Conservation (phyloP, 169 alveolate genomes). For the Theileria annulata region DNA sequence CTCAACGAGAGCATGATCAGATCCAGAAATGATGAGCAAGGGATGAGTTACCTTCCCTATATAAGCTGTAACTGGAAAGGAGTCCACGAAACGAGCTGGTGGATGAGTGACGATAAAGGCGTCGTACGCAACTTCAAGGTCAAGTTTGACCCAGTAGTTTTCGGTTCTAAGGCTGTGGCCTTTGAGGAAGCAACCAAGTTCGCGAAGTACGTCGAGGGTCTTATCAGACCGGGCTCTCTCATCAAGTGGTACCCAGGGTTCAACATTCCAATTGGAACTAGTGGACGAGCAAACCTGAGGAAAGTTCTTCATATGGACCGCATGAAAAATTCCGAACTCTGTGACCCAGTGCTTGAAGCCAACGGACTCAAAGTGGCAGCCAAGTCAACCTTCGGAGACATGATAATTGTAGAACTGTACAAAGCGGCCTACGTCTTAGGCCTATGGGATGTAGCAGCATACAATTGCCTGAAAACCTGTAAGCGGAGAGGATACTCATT, state of each 20-base stretch:
- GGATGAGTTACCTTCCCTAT: conserved; percentile 39
- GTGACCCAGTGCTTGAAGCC: conserved; percentile 74
- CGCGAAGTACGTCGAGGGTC: conserved; percentile 54
- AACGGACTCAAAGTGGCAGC: conserved; percentile 72
- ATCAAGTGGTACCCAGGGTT: conserved; percentile 79
- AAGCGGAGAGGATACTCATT: conserved; percentile 70
- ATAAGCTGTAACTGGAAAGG: conserved; percentile 54
- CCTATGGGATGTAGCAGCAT: conserved; percentile 76
- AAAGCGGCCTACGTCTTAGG: conserved; percentile 76
- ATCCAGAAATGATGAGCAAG: conserved; percentile 21
- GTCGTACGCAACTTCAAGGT: conserved; percentile 1
- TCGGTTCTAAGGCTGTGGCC: conserved; percentile 44
- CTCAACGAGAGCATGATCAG: conserved; percentile 42
- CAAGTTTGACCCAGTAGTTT: conserved; percentile 9
- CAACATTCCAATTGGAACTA: conserved; percentile 77
- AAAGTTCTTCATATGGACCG: conserved; percentile 76
- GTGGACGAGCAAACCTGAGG: conserved; percentile 73
- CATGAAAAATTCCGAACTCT: conserved; percentile 65
- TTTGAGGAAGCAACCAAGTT: conserved; percentile 48
- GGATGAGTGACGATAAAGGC: conserved; percentile 42
- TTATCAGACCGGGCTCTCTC: conserved; percentile 57
- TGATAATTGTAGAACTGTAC: conserved; percentile 74
- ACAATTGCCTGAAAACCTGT: conserved; percentile 74
- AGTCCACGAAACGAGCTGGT: conserved; percentile 47
- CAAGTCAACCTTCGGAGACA: conserved; percentile 74